These are phyloP conservation scores for Cokeromyces recurvatus DNA, from an alignment of 371 early-diverging fungal genomes.

Conservation along the genomic window DNA sequence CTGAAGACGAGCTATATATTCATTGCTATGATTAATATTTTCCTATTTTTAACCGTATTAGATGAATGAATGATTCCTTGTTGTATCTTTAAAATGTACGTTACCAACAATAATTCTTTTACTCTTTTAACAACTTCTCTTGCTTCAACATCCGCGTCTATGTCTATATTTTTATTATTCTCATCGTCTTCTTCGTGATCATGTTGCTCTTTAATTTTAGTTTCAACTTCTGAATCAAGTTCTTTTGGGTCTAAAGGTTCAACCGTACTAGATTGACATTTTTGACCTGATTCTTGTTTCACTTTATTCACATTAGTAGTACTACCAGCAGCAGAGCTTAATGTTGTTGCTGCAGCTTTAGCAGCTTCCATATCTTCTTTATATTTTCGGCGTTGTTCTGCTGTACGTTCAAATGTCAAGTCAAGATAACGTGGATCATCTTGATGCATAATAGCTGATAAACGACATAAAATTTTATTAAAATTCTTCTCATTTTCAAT, in stretches of 20 bases:
- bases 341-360: slow-evolving; percentile 10
- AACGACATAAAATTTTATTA: slow-evolving; percentile 43
- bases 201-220: slow-evolving; percentile 3
- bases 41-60: slow-evolving; percentile 24
- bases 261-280: not conserved
- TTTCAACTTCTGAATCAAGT: slow-evolving; percentile 10
- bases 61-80: no score
- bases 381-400: slow-evolving; percentile 25
- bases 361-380: slow-evolving; percentile 21
- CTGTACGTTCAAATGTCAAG: slow-evolving; percentile 34
- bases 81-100: not conserved
- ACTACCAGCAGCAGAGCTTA: not conserved
- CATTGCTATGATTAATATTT: slow-evolving; percentile 51
- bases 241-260: slow-evolving; percentile 15
- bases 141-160: slow-evolving; percentile 22
- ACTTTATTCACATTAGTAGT: slow-evolving; percentile 4
- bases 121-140: slow-evolving; percentile 33
- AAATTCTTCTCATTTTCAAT: slow-evolving; percentile 50
- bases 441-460: slow-evolving; percentile 42
- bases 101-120: slow-evolving; percentile 38
- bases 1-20: slow-evolving; percentile 38
- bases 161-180: no score
- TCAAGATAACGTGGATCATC: slow-evolving; percentile 51
- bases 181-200: slow-evolving; percentile 7
- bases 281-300: not conserved